Base-by-base conservation (phyloP, 2,329 filamentous ascomycete genomes). In the Apiospora marii region DNA sequence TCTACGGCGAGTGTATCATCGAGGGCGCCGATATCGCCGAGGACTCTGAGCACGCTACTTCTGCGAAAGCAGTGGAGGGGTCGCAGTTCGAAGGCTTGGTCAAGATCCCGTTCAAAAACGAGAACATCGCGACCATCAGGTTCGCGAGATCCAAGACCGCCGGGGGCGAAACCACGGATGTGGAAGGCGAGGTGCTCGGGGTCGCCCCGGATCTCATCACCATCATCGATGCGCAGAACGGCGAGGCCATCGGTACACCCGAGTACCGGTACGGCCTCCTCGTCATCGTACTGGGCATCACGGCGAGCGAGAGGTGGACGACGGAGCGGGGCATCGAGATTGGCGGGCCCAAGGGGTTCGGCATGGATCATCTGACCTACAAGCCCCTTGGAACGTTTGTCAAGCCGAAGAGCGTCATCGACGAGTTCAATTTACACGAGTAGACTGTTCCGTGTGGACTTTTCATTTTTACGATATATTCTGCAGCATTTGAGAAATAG, bases 31-130 rank as follows among this genome's bases (percentile, higher is more conserved):
- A 87, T 30, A 74, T 84, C 34, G 74, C 84, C 71, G 76, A 80
- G 70, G 81, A 83, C 5, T 79, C 80, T 37, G 75, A 77, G 7
- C 73, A 14, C 37, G 70, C 16, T 49, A 72, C 67, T 27, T 70
- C n/a, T 27, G 71, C 70, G 30, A 53, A 71, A 81, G 51, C 69
- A 14, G n/a, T 41, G 4, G n/a, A 41, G 3, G 22, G 74, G 2
- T 71, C 74, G 8, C 76, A 80, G 44, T 82, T 87, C 78, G 73
- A 78, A 61, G 89, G 89, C 0, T 75, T 81, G 43, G 81, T 92
- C 78, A 91, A 89, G 78, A 91, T 93, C 68, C 91, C 91, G 0
- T 93, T 93, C 84, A 93, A 93, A 82, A 93, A 93, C 79, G 91
- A 94, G 78, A 93, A 93, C 76, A 91, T 93, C 64, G 88, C 88